Evolutionary conservation across 1,139 yeast genomes (phyloP).

Genomic region (Nakaseomyces bracarensis): DNA sequence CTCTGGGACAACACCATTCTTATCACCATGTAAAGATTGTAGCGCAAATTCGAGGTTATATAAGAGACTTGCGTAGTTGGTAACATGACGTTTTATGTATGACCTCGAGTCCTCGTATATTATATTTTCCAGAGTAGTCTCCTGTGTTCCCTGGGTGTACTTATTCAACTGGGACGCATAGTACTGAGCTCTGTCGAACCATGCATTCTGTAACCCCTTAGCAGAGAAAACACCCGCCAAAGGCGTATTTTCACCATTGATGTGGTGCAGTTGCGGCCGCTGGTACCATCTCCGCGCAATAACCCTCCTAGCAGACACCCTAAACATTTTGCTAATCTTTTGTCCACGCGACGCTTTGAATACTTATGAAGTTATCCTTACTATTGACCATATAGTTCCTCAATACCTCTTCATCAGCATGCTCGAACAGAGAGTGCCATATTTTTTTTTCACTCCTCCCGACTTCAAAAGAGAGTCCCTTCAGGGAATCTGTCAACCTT

Average conservation of each 20-base stretch:
- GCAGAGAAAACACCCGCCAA: constrained; percentile 50
- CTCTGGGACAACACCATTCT: constrained; percentile 9
- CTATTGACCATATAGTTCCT: no score
- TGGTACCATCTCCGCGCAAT: constrained; percentile 5
- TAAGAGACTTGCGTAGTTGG: constrained; percentile 51
- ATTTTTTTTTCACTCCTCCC: no score
- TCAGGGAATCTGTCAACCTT: no score
- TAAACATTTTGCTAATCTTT: background rate
- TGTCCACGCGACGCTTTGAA: no score
- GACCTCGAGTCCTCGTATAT: constrained; percentile 28
- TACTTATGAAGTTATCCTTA: no score
- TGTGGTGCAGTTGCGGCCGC: constrained; percentile 22
- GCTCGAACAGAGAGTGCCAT: no score
- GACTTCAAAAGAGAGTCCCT: no score
- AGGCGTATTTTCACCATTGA: constrained; percentile 29
- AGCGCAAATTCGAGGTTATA: constrained; percentile 54
- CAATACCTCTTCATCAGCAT: no score
- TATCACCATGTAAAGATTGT: constrained; percentile 39
- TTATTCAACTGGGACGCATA: constrained; percentile 43
- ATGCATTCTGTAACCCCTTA: constrained; percentile 46
- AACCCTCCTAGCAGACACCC: background rate
- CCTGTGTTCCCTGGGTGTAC: constrained; percentile 19
- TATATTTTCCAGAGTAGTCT: constrained; percentile 24
- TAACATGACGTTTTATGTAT: constrained; percentile 34
- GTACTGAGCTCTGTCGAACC: constrained; percentile 48